Base-by-base conservation (phyloP, 331 rosid species). In the Stylosanthes scabra region DNA sequence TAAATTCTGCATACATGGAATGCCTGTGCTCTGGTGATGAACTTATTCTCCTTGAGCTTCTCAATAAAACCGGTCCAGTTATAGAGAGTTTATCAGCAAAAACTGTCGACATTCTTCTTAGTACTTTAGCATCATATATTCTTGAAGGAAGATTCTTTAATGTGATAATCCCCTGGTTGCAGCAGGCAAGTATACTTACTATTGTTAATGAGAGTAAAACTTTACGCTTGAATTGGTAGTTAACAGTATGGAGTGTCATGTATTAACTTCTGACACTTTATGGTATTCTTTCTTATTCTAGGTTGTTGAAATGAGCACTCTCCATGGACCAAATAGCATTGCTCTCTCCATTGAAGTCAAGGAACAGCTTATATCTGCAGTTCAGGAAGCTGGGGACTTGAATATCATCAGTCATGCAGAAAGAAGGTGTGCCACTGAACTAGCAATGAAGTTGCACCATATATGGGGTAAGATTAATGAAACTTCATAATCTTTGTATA, bases 1-100 rank as follows among this genome's bases (percentile, higher is more conserved):
- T 93, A 27, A 86, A 90, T 29, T 79, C 90, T 69, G 98, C 98
- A 50, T 93, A 88, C 46, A 59, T 74, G 75, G 96, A 90, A 82
- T 97, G 97, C 79, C 70, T 93, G 71, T 78, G 80, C 77, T 88
- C 85, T 0, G 80, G 78, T n/a, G 90, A 90, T 75, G 97, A 93
- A 70, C 83, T 74, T 63, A 60, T 84, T 76, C 75, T 90, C 28
- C 40, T 83, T 74, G 93, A 93, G 72, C 97, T 93, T 70, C 88
- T 93, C 61, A 91, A 87, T 71, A 83, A 82, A 82, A 93, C 97
- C 40, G 98, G 97, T 66, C 98, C 96, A 0, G 93, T 93, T 70
- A 86, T 90, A 34, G 92, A 86, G 79, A 83, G 88, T 64, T 83
- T 93, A 82, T 86, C 93, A 0, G 76, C 83, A 66, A 90, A 84